Evolutionary conservation across 1,284 basidiomycete species (phyloP), one percentile per base, ranked within the genome.

Genomic region (Apiotrichum sp.): DNA sequence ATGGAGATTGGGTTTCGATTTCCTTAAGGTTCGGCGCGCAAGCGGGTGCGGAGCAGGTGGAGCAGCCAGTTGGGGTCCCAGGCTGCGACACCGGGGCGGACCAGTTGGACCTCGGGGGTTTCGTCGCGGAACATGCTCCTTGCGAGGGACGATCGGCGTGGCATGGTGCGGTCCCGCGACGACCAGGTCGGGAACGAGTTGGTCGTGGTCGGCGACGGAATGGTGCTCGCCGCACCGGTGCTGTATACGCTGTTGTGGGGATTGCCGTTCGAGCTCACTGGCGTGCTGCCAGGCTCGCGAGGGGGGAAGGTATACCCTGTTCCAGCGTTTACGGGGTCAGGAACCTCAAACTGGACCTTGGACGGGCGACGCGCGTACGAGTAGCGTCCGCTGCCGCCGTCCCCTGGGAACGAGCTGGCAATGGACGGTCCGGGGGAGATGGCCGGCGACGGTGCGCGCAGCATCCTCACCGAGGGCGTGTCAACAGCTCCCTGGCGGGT

Each of bases 41-140:
- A 50, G 4, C 58, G 51, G 13, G 58, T 58, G 9, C 67, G 59
- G 32, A 74, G 57, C 2, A 75, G 59, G 29, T 63, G 53, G 58
- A 71, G 56, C 36, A 75, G 62, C 73, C 73, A 75, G 50, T 70
- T 67, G 14, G 65, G 67, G 53, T 75, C 73, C 71, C 71, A 75
- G 4, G 50, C 43, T 4, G 61, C 73, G 31, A 73, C 67, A 9
- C 71, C 71, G 2, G 62, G 50, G 13, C 39, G 49, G 9, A 32
- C 3, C 11, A 50, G 14, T 29, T 34, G 42, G 50, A 29, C 34
- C 13, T 33, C 22, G 33, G 13, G 6, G 22, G 53, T 31, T 11
- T 52, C 55, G 39, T 57, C 52, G 40, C 47, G 35, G 35, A 46
- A 42, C 11, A 35, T 29, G n/a, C 42, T 56, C 45, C 58, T 59